A percentile compares a stretch with the other conserved stretches of the same genome.
phyloP scores from a whole-genome alignment of 2,329 filamentous ascomycete genomes.

The Stachybotrys chartarum region DNA sequence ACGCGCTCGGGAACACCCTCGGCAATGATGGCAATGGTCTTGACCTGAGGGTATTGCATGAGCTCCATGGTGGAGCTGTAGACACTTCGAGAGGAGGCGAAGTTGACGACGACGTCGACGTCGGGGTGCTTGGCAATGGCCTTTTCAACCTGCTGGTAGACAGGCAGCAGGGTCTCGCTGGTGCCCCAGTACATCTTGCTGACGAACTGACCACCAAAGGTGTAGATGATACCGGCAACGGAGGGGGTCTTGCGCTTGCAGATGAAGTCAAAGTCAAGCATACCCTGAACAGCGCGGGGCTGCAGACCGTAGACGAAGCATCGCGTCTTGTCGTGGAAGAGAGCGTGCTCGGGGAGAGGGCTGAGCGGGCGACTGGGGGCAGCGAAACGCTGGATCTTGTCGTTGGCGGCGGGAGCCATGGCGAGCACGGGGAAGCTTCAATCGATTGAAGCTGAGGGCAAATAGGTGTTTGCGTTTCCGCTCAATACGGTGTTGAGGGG shows the following conservation, averaged over 20 bases:
- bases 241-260: conserved; percentile 97
- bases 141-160: conserved; percentile 92
- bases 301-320: conserved; percentile 99
- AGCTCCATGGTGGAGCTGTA: conserved; percentile 98
- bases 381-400: conserved; percentile 96
- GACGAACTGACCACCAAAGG: conserved; percentile 98
- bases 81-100: conserved; percentile 96
- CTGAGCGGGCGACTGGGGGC: conserved; percentile 88
- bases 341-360: conserved; percentile 78
- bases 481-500: not conserved
- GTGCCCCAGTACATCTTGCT: conserved; percentile 99
- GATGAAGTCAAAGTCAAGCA: conserved; percentile 99
- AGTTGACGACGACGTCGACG: conserved; percentile 98
- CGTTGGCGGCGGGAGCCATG: conserved; percentile 70
- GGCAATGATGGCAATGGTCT: conserved; percentile 98
- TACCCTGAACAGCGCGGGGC: conserved; percentile 83
- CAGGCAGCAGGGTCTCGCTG: conserved; percentile 94
- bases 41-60: conserved; percentile 95
- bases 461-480: not conserved
- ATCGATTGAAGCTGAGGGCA: not conserved
- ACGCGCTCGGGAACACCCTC: conserved; percentile 98
- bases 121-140: conserved; percentile 94
- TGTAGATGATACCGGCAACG: conserved; percentile 99
- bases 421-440: conserved; percentile 4
- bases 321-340: conserved; percentile 99